These are phyloP conservation scores for Botryosphaeria agaves DNA, from an alignment of 2,329 filamentous ascomycete species.

Conservation along the genomic window DNA sequence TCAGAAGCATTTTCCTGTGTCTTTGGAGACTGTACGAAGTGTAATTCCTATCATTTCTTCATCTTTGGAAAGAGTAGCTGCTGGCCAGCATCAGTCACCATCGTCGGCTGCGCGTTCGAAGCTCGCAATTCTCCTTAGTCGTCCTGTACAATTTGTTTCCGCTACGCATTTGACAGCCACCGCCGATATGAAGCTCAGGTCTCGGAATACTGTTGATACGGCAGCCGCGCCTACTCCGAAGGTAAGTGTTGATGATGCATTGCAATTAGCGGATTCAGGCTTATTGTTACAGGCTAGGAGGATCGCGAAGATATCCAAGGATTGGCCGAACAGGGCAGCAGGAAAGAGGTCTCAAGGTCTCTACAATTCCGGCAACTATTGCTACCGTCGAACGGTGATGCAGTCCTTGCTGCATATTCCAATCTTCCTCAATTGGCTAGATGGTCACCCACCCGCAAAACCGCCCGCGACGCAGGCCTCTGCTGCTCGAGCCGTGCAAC, in stretches of 20 bases:
- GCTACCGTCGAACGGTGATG: slow-evolving; percentile 1
- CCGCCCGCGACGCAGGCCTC: background rate
- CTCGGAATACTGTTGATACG: background rate
- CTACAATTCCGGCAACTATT: slow-evolving; percentile 3
- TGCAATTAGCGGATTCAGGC: background rate
- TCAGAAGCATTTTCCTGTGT: too few relatives aligned
- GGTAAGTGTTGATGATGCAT: background rate
- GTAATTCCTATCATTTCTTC: too few relatives aligned
- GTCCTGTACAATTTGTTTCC: too few relatives aligned
- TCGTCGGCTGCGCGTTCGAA: too few relatives aligned
- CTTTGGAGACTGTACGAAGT: too few relatives aligned
- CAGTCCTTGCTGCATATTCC: slow-evolving; percentile 3
- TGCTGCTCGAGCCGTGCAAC: background rate
- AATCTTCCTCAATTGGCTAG: slow-evolving; percentile 1
- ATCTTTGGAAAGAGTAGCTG: too few relatives aligned
- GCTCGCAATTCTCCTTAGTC: too few relatives aligned
- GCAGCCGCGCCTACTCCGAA: background rate
- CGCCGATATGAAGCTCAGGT: too few relatives aligned
- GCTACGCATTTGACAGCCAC: too few relatives aligned
- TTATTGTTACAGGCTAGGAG: background rate
- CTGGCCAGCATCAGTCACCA: too few relatives aligned
- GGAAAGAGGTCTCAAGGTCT: slow-evolving; percentile 1
- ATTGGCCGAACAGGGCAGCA: background rate
- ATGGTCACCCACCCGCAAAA: background rate
- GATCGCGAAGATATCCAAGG: background rate